Evolutionary conservation across 2,329 filamentous ascomycete species (phyloP).

Genomic region (Aureobasidium leucospermi): DNA sequence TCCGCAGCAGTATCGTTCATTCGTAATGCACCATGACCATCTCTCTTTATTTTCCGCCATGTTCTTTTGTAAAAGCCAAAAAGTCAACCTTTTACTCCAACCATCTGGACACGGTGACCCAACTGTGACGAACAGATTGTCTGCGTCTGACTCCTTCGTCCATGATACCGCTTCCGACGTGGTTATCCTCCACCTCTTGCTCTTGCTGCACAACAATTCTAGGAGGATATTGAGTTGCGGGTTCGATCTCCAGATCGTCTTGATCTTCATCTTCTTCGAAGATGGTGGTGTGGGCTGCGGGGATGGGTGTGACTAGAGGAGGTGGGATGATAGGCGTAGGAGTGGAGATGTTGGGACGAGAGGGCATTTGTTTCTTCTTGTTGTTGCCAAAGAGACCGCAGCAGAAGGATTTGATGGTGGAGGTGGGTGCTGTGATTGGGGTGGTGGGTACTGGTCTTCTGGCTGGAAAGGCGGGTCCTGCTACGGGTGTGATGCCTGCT

Average conservation of each 20-base stretch:
- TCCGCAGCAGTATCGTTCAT: too few relatives aligned
- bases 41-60: not conserved
- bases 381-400: not conserved
- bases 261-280: not conserved
- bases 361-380: too few relatives aligned
- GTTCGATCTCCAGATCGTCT: not conserved
- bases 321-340: not conserved
- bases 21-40: too few relatives aligned
- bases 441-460: too few relatives aligned
- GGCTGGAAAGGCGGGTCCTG: not conserved
- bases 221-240: not conserved
- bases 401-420: not conserved
- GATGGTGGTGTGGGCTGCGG: not conserved
- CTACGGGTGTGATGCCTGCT: too few relatives aligned
- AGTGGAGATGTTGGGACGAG: not conserved
- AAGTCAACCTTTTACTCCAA: not conserved
- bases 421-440: too few relatives aligned
- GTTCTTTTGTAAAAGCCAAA: not conserved
- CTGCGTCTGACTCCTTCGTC: not conserved
- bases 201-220: not conserved
- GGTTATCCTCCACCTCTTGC: not conserved
- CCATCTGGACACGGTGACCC: constrained; percentile 8
- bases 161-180: too few relatives aligned
- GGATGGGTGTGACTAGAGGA: not conserved
- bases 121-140: not conserved